These are phyloP conservation scores for Zanthoxylum bungeanum DNA, from an alignment of 345 rosid genomes.

Conservation along the genomic window DNA sequence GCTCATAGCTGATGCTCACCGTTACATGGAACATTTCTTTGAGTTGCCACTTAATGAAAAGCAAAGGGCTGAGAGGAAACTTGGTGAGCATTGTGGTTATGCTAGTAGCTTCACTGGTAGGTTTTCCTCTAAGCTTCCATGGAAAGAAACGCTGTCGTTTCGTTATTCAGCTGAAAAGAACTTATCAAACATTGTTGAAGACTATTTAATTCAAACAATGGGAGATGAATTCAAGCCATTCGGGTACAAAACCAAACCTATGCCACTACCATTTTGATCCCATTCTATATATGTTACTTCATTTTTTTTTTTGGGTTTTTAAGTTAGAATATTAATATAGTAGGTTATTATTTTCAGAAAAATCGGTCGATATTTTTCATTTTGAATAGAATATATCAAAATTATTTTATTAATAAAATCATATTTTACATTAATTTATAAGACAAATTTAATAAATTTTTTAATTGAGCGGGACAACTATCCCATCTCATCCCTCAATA, in stretches of 20 bases:
- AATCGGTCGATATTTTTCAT: no score
- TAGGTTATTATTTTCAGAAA: no score
- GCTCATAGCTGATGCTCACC: conserved; percentile 65
- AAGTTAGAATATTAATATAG: no score
- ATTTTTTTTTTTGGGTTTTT: not conserved
- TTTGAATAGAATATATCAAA: no score
- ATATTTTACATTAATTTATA: no score
- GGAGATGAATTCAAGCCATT: conserved; percentile 58
- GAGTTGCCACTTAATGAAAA: conserved; percentile 67
- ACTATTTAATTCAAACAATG: conserved; percentile 55
- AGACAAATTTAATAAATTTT: no score
- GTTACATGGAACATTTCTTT: conserved; percentile 67
- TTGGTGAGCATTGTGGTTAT: conserved; percentile 84
- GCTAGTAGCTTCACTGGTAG: conserved; percentile 98
- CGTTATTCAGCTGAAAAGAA: conserved; percentile 44
- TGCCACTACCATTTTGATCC: not conserved
- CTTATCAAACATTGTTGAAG: conserved; percentile 43
- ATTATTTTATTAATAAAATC: no score
- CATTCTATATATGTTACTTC: no score
- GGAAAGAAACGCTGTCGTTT: conserved; percentile 97
- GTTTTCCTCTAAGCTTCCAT: conserved; percentile 84
- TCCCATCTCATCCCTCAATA: no score
- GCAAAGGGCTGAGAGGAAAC: conserved; percentile 70
- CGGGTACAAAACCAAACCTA: conserved; percentile 46
- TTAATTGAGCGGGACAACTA: no score